Conservation (phyloP, 176 grass and related monocot genomes). For the Panicum miliaceum region DNA sequence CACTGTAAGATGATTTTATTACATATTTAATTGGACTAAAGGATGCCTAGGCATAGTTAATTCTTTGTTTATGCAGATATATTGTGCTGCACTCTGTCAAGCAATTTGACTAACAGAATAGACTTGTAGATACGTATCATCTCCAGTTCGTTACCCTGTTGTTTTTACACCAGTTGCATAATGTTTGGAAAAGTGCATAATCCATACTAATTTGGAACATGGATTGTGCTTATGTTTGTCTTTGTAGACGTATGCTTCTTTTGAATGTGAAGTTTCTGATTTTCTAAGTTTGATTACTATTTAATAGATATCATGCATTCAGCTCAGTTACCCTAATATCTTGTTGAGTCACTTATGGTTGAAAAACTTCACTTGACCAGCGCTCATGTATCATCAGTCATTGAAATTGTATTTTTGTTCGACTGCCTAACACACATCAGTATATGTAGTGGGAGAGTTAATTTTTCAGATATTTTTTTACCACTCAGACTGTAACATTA, state of each 20-base stretch:
- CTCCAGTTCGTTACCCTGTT: not conserved
- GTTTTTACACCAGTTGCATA: constrained; percentile 9
- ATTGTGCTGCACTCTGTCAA: not conserved
- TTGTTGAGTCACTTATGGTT: constrained; percentile 23
- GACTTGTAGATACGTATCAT: not conserved
- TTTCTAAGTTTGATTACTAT: not conserved
- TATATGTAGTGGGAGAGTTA: not conserved
- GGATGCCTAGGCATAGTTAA: not conserved
- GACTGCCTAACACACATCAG: not conserved
- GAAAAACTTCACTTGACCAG: not conserved
- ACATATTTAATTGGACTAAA: constrained; percentile 11
- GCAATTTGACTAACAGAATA: not conserved
- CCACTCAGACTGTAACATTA: not conserved
- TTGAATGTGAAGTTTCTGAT: constrained; percentile 4
- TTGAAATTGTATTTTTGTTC: not conserved
- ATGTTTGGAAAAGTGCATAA: constrained; percentile 10
- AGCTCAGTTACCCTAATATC: not conserved
- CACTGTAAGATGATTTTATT: constrained; percentile 76
- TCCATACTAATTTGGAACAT: not conserved
- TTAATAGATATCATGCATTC: not conserved
- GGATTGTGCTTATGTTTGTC: constrained; percentile 11
- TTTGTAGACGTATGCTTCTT: constrained; percentile 10
- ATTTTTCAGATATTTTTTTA: not conserved
- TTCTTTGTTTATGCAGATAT: not conserved
- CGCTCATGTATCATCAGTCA: not conserved